Percentiles rank a stretch among this genome's conserved stretches.
Conservation (phyloP, 352 stramenopile genomes). For the Peronospora belbahrii region DNA sequence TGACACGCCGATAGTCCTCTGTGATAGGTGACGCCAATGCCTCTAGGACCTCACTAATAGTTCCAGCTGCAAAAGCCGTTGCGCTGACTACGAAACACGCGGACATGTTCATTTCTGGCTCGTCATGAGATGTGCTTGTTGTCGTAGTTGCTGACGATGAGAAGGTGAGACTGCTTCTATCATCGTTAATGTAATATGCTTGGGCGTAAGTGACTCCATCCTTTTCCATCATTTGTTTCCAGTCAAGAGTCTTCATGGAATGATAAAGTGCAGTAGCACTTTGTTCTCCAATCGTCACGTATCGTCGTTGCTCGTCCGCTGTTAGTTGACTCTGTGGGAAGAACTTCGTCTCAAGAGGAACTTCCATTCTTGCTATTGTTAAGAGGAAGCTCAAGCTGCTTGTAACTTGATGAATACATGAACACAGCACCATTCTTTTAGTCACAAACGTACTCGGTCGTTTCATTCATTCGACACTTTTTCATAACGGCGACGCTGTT, state of each 20-base stretch:
- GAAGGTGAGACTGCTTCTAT: constrained; percentile 12
- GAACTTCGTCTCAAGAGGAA: constrained; percentile 62
- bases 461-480: constrained; percentile 26
- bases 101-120: constrained; percentile 7
- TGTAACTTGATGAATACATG: background rate
- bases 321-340: constrained; percentile 54
- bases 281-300: constrained; percentile 35
- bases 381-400: too few species aligned
- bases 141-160: background rate
- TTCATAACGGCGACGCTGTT: constrained; percentile 11
- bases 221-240: constrained; percentile 47
- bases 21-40: constrained; percentile 51
- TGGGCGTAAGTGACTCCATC: constrained; percentile 58
- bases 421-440: constrained; percentile 3
- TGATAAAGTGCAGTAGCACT: constrained; percentile 35
- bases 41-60: constrained; percentile 60
- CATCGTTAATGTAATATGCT: constrained; percentile 56
- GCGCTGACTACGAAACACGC: constrained; percentile 60
- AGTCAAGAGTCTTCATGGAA: constrained; percentile 41
- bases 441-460: constrained; percentile 5
- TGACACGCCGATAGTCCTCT: constrained; percentile 56
- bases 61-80: constrained; percentile 41
- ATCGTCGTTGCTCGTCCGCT: constrained; percentile 35
- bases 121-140: constrained; percentile 5
- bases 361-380: constrained; percentile 34